Conservation (phyloP, 2,329 filamentous ascomycete genomes). For the Eurotiales sp. region DNA sequence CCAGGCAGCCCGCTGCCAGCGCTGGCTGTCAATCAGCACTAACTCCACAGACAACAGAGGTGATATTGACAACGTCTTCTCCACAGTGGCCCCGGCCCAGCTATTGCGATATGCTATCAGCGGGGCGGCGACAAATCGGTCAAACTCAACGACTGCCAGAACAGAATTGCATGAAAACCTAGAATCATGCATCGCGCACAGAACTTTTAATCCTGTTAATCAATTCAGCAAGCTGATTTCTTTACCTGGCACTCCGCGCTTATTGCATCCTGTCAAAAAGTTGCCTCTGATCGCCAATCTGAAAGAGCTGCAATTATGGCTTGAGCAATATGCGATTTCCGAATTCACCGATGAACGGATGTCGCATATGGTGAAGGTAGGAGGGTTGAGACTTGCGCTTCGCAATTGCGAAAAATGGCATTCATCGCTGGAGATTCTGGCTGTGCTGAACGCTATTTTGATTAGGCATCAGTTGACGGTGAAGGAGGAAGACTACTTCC, state of each 20-base stretch:
- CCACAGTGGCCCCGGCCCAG: conserved; percentile 24
- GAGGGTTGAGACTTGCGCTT: conserved; percentile 20
- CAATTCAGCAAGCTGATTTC: neutral
- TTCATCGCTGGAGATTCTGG: conserved; percentile 30
- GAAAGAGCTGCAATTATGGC: conserved; percentile 19
- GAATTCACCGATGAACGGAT: no score
- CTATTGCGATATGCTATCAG: conserved; percentile 32
- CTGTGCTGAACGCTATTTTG: conserved; percentile 27
- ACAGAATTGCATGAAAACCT: conserved; percentile 17
- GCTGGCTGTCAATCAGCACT: conserved; percentile 4
- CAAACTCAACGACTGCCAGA: conserved; percentile 11
- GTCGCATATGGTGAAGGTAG: no score
- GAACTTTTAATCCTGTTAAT: neutral
- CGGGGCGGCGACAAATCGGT: no score
- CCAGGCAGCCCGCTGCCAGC: neutral
- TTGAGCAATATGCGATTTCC: conserved; percentile 24
- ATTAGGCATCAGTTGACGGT: conserved; percentile 25
- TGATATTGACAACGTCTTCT: no score
- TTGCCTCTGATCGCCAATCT: conserved; percentile 4
- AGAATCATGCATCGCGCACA: conserved; percentile 1
- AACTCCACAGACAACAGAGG: conserved; percentile 11
- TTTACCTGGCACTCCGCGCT: neutral
- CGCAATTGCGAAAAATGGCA: conserved; percentile 21
- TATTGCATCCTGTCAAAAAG: neutral
- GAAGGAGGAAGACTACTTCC: no score